These are phyloP conservation scores for Combretum micranthum DNA, from an alignment of 345 rosid genomes.

Conservation along the genomic window DNA sequence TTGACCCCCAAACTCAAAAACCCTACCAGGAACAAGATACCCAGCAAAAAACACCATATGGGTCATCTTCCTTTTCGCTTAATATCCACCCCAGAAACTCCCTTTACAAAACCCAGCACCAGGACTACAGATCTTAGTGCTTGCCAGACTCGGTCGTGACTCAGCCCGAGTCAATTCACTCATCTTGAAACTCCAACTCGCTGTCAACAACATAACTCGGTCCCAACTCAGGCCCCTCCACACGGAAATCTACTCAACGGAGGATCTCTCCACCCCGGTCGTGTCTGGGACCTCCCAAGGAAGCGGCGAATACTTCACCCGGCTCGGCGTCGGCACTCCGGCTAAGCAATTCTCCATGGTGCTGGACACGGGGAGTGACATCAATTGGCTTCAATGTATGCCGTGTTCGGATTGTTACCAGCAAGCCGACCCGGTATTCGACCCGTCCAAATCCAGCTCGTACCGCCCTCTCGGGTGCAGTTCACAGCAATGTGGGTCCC, in stretches of 20 bases:
- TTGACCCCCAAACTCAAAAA: neutral
- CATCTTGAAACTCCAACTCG: slow-evolving; percentile 30
- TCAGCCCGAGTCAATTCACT: slow-evolving; percentile 53
- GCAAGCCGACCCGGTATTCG: slow-evolving; percentile 73
- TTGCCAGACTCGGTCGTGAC: slow-evolving; percentile 71
- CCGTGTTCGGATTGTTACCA: slow-evolving; percentile 79
- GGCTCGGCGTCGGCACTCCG: slow-evolving; percentile 75
- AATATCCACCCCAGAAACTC: slow-evolving; percentile 59
- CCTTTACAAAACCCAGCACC: slow-evolving; percentile 35
- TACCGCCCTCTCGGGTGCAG: slow-evolving; percentile 47
- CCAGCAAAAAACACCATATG: slow-evolving; percentile 1
- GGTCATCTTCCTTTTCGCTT: slow-evolving; percentile 34
- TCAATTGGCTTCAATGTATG: slow-evolving; percentile 82
- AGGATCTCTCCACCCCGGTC: slow-evolving; percentile 58
- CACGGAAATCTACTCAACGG: slow-evolving; percentile 22
- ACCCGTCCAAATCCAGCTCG: slow-evolving; percentile 62
- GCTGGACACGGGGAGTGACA: slow-evolving; percentile 56
- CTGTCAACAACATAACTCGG: slow-evolving; percentile 35
- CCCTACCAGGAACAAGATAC: neutral
- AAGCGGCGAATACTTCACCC: slow-evolving; percentile 90
- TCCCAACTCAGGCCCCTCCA: slow-evolving; percentile 50
- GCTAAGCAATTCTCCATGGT: slow-evolving; percentile 39
- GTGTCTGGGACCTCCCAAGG: slow-evolving; percentile 74
- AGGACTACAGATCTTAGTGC: slow-evolving; percentile 48
- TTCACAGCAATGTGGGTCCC: slow-evolving; percentile 43